A percentile compares a stretch with the other conserved stretches of the same genome.
These are phyloP conservation scores for Globisporangium paroecandrum DNA, from an alignment of 352 stramenopile species.

Conservation along the genomic window DNA sequence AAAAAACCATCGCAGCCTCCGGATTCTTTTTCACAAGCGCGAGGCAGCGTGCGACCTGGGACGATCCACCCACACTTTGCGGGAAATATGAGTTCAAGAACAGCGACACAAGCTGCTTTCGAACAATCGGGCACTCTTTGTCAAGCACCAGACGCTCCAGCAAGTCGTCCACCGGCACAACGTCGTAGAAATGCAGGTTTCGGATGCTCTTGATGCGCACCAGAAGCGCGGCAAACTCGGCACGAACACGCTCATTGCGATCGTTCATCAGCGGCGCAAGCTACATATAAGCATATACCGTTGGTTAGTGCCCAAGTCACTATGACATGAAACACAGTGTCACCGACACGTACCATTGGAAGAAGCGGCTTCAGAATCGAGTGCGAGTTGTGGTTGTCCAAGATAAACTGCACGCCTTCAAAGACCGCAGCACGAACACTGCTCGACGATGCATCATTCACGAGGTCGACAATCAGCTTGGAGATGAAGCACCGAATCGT, in stretches of 20 bases:
- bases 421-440: constrained; percentile 81
- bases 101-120: constrained; percentile 76
- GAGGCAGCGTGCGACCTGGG: constrained; percentile 77
- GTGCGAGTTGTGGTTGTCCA: constrained; percentile 86
- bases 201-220: constrained; percentile 87
- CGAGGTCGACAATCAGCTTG: constrained; percentile 77
- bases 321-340: constrained; percentile 3
- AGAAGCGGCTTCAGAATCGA: constrained; percentile 80
- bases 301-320: background rate
- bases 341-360: constrained; percentile 50
- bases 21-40: constrained; percentile 80
- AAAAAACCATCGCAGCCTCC: constrained; percentile 81
- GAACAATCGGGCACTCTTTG: constrained; percentile 41
- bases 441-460: constrained; percentile 74
- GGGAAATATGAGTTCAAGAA: constrained; percentile 89
- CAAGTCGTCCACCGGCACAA: constrained; percentile 75
- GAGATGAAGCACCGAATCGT: constrained; percentile 82
- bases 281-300: constrained; percentile 23
- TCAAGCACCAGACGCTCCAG: constrained; percentile 75
- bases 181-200: constrained; percentile 85
- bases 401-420: constrained; percentile 79
- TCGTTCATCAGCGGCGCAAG: constrained; percentile 82
- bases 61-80: constrained; percentile 72
- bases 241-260: constrained; percentile 77
- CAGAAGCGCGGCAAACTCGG: constrained; percentile 71